phyloP scores from a whole-genome alignment of 2,329 filamentous ascomycete genomes.

The Monosporascus sp. region DNA sequence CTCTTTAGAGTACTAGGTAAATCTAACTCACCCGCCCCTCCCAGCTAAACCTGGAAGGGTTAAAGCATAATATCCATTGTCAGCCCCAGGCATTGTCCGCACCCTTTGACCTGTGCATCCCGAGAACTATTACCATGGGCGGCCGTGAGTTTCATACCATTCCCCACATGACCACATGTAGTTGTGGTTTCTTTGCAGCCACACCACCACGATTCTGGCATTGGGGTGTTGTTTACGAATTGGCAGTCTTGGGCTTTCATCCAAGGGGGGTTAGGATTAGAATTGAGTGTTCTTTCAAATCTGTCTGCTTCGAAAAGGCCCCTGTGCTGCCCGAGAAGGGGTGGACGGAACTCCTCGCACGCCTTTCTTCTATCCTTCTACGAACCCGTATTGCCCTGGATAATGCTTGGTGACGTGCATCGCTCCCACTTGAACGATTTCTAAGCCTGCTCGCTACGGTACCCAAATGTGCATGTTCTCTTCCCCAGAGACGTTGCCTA shows the following conservation, averaged over 20 bases:
- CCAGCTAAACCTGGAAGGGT: background rate
- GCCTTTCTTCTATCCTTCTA: background rate
- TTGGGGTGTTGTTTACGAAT: conserved; percentile 13
- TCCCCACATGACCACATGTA: conserved; percentile 22
- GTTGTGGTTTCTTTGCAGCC: conserved; percentile 25
- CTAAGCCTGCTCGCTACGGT: background rate
- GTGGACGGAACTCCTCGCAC: background rate
- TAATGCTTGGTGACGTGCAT: conserved; percentile 1
- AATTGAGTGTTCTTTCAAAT: background rate
- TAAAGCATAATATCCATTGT: background rate
- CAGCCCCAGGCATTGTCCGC: background rate
- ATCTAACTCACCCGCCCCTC: background rate
- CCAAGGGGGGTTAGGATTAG: background rate
- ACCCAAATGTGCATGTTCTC: background rate
- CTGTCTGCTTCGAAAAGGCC: background rate
- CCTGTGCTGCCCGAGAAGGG: background rate
- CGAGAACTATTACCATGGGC: conserved; percentile 9
- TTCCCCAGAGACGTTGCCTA: background rate
- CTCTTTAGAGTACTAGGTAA: background rate
- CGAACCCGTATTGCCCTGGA: background rate
- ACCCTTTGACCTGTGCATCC: background rate
- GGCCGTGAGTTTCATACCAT: conserved; percentile 21
- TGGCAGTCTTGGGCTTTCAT: conserved; percentile 7
- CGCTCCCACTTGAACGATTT: background rate
- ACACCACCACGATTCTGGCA: conserved; percentile 26